Evolutionary conservation across 1,284 basidiomycete genomes (phyloP), one percentile per base, ranked within the genome.

Genomic region (Singerocomus inundabilis): DNA sequence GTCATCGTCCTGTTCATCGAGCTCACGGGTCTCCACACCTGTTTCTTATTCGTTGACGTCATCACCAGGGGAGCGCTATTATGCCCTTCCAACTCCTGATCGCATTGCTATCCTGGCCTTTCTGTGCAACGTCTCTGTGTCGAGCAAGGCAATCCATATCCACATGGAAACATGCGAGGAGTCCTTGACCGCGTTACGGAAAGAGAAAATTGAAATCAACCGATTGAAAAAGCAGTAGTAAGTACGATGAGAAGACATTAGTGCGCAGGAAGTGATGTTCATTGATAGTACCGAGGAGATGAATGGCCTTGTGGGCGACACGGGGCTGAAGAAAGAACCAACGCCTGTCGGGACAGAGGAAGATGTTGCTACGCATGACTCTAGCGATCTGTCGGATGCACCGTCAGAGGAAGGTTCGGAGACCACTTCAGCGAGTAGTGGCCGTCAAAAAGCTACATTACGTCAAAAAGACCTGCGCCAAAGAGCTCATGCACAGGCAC

Each of bases 121-220:
- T 71, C 79, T 99, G 72, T 91, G 88, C 70, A 90, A 96, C 64
- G 71, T 95, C 44, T 93, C 89, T 0, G 84, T 94, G 26, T 92
- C 93, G 40, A 96, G 92, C 67, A 94, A 92, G 65, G 78, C 83
- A 5, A 82, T 98, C 37, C 90, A 95, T 63, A 71, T 78, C 11
- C 92, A 91, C 62, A 91, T 98, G 81, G 97, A 99, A 60, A 81
- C 84, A 46, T 93, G 91, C 61, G 94, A 95, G 61, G 81, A 88
- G 57, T 85, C 88, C 56, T 71, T 99, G 52, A 98, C 97, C 10
- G 91, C 94, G 37, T 76, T 97, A 44, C 76, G 96, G 56, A 99
- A 99, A 72, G 93, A 96, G 69, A 92, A 95, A 69, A 91, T 96
- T 32, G 96, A 99, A 58, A 82, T 95, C 46, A 95, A 94, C 68